Conservation (phyloP, 441 rosid species). For the Rhodomyrtus psidioides region DNA sequence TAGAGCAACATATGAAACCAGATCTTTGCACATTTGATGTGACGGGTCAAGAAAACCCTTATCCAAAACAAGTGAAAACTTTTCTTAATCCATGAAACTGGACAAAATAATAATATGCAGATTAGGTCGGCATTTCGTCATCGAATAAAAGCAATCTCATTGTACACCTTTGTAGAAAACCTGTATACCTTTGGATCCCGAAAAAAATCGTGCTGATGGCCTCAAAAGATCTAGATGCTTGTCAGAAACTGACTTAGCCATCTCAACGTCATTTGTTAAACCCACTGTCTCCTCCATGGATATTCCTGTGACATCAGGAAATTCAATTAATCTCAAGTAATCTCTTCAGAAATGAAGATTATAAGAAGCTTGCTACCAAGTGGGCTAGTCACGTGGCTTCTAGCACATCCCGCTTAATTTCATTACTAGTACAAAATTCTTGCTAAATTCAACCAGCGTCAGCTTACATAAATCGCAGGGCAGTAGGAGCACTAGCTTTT, state of each 20-base stretch:
- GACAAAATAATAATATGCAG: background rate
- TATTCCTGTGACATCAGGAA: slow-evolving; percentile 25
- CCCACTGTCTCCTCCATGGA: slow-evolving; percentile 21
- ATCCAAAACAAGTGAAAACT: background rate
- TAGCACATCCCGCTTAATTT: background rate
- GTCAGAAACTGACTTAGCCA: slow-evolving; percentile 46
- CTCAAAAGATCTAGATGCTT: slow-evolving; percentile 67
- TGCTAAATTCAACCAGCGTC: background rate
- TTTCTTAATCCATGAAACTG: background rate
- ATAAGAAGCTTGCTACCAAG: background rate
- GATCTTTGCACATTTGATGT: background rate
- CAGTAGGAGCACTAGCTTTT: background rate
- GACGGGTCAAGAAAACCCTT: background rate
- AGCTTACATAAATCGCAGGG: background rate
- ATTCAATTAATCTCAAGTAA: background rate
- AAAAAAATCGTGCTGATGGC: slow-evolving; percentile 55
- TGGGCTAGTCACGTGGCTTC: background rate
- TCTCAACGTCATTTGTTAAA: slow-evolving; percentile 35
- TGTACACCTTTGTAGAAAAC: background rate
- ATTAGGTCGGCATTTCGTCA: background rate
- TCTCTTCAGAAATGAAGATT: background rate
- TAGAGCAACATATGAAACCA: background rate
- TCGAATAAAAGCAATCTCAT: background rate
- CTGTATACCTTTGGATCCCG: slow-evolving; percentile 47
- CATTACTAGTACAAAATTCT: background rate